Percentiles rank a stretch among this genome's conserved stretches.
Conservation (phyloP, 164 flowering plant species). For the Echeveria elegans region DNA sequence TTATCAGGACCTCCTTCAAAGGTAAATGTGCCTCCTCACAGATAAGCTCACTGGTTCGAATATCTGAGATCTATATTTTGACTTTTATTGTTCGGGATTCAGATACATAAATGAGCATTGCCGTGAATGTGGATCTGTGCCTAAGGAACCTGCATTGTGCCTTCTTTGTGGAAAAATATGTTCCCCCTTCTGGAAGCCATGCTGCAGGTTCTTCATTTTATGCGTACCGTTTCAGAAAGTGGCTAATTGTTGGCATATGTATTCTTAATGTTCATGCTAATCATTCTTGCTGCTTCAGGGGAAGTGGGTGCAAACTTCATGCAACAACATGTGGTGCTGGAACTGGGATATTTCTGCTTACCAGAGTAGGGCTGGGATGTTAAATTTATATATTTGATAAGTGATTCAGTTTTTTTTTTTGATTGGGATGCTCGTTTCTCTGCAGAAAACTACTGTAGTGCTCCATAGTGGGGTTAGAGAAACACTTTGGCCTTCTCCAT, state of each 20-base stretch:
- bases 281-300: conserved; percentile 28
- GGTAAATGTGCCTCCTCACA: conserved; percentile 29
- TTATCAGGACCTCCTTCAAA: conserved; percentile 81
- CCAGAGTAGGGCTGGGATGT: conserved; percentile 41
- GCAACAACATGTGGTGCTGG: conserved; percentile 84
- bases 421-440: not conserved
- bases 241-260: not conserved
- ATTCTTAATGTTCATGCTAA: not conserved
- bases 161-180: conserved; percentile 85
- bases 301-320: conserved; percentile 60
- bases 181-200: conserved; percentile 59
- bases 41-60: not conserved
- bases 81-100: conserved; percentile 3
- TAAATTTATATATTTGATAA: not conserved
- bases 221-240: not conserved
- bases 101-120: conserved; percentile 81
- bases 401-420: not conserved
- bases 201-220: conserved; percentile 63
- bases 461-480: conserved; percentile 74
- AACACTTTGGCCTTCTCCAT: conserved; percentile 83
- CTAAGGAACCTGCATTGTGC: conserved; percentile 73
- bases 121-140: conserved; percentile 39
- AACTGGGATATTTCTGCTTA: conserved; percentile 69
- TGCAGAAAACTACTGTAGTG: conserved; percentile 69
- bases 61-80: not conserved